A percentile compares a stretch with the other conserved stretches of the same genome.
These are phyloP conservation scores for Botrytis porri DNA, from an alignment of 2,329 filamentous ascomycete species.

Conservation along the genomic window DNA sequence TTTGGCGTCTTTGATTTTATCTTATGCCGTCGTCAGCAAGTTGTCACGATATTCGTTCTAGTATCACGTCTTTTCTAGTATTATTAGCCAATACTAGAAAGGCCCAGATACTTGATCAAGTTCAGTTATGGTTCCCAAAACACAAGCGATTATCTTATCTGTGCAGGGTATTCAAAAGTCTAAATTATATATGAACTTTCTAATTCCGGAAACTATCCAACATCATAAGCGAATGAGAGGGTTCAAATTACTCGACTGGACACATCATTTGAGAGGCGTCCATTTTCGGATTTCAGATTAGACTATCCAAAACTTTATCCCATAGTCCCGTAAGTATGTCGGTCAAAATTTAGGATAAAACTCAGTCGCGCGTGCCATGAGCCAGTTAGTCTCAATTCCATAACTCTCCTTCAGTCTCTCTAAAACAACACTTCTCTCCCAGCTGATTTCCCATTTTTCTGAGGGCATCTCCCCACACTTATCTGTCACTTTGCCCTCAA, in stretches of 20 bases:
- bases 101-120: background rate
- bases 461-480: background rate
- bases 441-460: no score
- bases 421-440: background rate
- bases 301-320: background rate
- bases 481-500: background rate
- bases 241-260: background rate
- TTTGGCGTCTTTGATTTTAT: background rate
- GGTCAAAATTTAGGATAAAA: background rate
- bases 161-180: background rate
- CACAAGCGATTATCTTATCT: background rate
- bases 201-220: background rate
- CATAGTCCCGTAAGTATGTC: background rate
- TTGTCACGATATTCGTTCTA: background rate
- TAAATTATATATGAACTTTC: background rate
- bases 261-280: background rate
- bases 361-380: no score
- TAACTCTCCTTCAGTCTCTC: no score
- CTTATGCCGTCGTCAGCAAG: background rate
- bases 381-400: background rate
- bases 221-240: background rate
- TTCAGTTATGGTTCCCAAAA: background rate
- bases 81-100: background rate
- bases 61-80: background rate
- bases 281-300: no score